Percentiles rank a stretch among this genome's conserved stretches.
Conservation (phyloP, 768 basidiomycete species). For the Fomitopsis pulvina region DNA sequence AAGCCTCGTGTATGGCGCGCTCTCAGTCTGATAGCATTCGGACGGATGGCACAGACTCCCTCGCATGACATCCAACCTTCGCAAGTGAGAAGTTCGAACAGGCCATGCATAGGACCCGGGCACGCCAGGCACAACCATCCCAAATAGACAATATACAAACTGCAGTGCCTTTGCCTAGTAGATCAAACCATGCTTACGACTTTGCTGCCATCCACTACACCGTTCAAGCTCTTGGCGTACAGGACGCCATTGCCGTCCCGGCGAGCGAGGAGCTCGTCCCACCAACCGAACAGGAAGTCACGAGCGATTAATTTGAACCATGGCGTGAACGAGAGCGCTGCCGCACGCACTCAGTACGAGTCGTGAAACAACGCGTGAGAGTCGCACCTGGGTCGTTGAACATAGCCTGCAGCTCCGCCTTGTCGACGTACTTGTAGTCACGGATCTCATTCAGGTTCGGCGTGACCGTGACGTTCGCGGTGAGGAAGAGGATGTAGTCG, state of each 20-base stretch:
- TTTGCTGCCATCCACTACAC: conserved; percentile 63
- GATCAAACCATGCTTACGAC: conserved; percentile 59
- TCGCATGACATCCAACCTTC: too few relatives aligned
- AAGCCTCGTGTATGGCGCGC: too few relatives aligned
- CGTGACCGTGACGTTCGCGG: conserved; percentile 75
- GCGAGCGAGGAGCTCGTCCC: conserved; percentile 80
- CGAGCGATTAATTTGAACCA: conserved; percentile 99
- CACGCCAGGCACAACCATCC: not conserved
- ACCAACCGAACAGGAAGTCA: conserved; percentile 97
- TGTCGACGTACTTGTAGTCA: conserved; percentile 86
- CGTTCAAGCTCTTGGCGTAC: conserved; percentile 54
- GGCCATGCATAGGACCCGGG: not conserved
- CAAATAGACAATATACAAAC: not conserved
- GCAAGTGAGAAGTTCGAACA: too few relatives aligned
- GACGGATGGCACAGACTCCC: too few relatives aligned
- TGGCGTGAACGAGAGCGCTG: conserved; percentile 84
- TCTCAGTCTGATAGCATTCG: too few relatives aligned
- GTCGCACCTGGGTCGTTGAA: conserved; percentile 70
- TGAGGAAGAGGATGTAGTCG: conserved; percentile 95
- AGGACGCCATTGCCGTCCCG: conserved; percentile 50
- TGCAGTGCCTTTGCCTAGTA: not conserved
- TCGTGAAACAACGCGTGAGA: not conserved
- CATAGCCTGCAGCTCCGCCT: conserved; percentile 86
- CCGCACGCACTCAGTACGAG: conserved; percentile 2
- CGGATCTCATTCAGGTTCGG: conserved; percentile 90